Evolutionary conservation across 2,329 filamentous ascomycete species (phyloP).

Genomic region (Dactylellina cionopaga): DNA sequence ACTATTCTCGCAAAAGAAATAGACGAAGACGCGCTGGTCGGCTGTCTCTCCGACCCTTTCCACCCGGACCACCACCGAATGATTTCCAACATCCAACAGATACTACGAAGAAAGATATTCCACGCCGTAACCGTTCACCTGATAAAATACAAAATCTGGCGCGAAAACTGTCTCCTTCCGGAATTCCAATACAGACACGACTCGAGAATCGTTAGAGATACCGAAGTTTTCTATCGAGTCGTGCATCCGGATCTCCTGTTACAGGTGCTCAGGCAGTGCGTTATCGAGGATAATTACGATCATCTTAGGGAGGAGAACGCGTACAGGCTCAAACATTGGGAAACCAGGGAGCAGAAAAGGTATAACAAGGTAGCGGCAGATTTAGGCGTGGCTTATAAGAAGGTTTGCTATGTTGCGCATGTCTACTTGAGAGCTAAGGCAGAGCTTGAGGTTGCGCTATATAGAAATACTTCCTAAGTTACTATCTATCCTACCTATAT

Average conservation of each 20-base stretch:
- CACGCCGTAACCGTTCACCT: neutral
- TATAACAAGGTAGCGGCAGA: neutral
- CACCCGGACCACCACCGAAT: neutral
- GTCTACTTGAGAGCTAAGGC: neutral
- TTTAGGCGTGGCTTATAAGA: slow-evolving; percentile 1
- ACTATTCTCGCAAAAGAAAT: neutral
- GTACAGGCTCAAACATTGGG: neutral
- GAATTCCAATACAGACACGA: slow-evolving; percentile 8
- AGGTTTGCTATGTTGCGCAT: slow-evolving; percentile 1
- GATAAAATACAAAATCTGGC: slow-evolving; percentile 6
- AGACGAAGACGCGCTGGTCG: neutral
- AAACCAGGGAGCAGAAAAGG: neutral
- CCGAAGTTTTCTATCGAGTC: neutral
- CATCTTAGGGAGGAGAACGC: neutral
- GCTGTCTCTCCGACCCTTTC: neutral
- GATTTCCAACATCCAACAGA: neutral
- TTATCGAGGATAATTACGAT: neutral
- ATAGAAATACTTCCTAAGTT: no score
- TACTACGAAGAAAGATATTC: neutral
- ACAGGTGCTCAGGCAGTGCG: slow-evolving; percentile 8
- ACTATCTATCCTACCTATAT: no score
- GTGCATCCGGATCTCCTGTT: neutral
- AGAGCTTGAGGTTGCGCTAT: no score
- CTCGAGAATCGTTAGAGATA: neutral
- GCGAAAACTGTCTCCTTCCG: slow-evolving; percentile 11